These are phyloP conservation scores for Sugiyamaella pinicola DNA, from an alignment of 1,139 yeast species.

Conservation along the genomic window DNA sequence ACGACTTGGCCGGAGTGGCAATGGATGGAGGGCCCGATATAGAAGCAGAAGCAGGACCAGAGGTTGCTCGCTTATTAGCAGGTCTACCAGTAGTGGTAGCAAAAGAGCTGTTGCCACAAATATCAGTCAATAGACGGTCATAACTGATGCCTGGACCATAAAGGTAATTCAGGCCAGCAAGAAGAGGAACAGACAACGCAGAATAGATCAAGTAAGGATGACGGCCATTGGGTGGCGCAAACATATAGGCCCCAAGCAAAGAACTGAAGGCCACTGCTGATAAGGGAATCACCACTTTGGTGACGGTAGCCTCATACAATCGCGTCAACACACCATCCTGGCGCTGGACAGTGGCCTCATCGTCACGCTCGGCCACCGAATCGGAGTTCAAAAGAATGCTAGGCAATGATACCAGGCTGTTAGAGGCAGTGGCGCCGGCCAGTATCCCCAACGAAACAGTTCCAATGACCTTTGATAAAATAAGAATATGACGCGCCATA, in stretches of 20 bases:
- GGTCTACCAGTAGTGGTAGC: constrained; percentile 1
- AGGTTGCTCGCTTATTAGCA: too few relatives aligned
- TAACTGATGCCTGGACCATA: constrained; percentile 12
- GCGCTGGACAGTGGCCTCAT: not conserved
- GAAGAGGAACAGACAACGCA: constrained; percentile 32
- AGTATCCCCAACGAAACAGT: constrained; percentile 37
- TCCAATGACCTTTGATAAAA: constrained; percentile 37
- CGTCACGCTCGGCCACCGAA: not conserved
- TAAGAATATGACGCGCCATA: constrained; percentile 31
- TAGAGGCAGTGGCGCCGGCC: constrained; percentile 35
- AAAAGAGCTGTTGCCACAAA: not conserved
- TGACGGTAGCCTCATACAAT: constrained; percentile 7
- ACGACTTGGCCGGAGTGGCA: not conserved
- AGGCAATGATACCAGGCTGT: constrained; percentile 33
- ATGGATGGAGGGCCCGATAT: not conserved
- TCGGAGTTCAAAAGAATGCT: constrained; percentile 15
- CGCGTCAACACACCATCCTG: not conserved
- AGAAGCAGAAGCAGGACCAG: not conserved
- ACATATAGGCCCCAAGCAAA: constrained; percentile 30
- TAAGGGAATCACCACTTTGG: constrained; percentile 25
- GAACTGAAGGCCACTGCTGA: constrained; percentile 30
- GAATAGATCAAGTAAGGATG: constrained; percentile 38
- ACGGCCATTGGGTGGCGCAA: constrained; percentile 31
- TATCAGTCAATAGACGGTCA: not conserved
- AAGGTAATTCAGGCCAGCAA: constrained; percentile 19